Base-by-base conservation (phyloP, 179 eudicot species). In the Spinacia oleracea region DNA sequence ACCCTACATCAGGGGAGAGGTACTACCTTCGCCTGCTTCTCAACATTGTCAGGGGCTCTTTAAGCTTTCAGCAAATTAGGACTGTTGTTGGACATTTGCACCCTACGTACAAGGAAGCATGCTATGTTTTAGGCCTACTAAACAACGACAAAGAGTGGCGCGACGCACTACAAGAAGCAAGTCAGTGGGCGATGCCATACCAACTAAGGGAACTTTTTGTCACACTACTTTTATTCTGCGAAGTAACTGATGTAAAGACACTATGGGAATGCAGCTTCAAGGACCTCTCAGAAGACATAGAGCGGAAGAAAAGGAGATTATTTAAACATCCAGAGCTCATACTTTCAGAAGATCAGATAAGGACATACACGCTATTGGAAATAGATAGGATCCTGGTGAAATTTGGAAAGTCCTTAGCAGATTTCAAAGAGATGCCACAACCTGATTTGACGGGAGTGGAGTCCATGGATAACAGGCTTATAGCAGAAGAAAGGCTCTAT, bases 1-100 rank as follows among this genome's bases (percentile, higher is more conserved):
- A 64, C 56, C 82, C 82, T 21, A 48, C 73, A 3, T 45, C 67
- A 0, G 32, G 78, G 1, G 73, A 79, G 34, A 73, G 38, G 23
- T 73, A 73, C 20, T 73, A 79, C 21, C 48, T 73, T 3, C 29
- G 67, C 0, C 9, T 45, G 1, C 77, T 78, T 7, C 53, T 72
- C 1, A 79, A 72, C 48, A 78, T 78, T 42, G 58, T 78, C 0
- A 71, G 34, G 23, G 76, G 76, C 0, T 15, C 71, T 5, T 11
- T 6, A 32, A 45, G 62, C 40, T 79, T 62, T 12, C 58, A 51
- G n/a, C 45, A 79, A 1, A 79, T 79, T 1, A 35, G 20, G 25
- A 79, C 42, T 0, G 21, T 72, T 0, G 5, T 51, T 20, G 66
- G 66, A 2, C 6, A 11, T 25, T 2, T 38, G 5, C 53, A n/a